Conservation (phyloP, 208 protist species). For the Herpetomonas samuelpessoai region DNA sequence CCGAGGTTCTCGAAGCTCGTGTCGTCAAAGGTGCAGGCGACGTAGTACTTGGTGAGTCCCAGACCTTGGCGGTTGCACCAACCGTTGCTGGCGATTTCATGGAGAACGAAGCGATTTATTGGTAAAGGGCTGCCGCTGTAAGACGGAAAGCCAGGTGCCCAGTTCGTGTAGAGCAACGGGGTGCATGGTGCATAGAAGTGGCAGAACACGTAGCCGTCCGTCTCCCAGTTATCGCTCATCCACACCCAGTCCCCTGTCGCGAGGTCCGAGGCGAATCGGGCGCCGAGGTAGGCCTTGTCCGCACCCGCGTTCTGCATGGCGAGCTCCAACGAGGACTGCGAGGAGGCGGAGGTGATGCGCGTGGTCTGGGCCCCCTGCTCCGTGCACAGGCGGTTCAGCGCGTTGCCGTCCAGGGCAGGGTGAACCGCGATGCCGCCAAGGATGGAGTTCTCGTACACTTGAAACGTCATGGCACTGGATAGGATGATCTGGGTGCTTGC, state of each 20-base stretch:
- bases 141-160: not conserved
- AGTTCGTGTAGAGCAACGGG: not conserved
- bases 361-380: not conserved
- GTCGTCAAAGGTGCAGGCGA: not conserved
- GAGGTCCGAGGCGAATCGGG: not conserved
- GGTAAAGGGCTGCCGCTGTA: not conserved
- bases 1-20: not conserved
- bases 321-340: not conserved
- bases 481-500: too few relatives aligned
- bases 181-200: not conserved
- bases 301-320: not conserved
- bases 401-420: not conserved
- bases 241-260: not conserved
- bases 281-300: not conserved
- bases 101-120: not conserved
- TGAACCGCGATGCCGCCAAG: not conserved
- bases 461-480: not conserved
- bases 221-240: not conserved
- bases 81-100: not conserved
- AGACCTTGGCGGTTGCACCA: slow-evolving; percentile 1
- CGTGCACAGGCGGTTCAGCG: not conserved
- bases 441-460: not conserved
- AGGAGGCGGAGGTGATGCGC: not conserved
- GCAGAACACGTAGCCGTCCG: not conserved
- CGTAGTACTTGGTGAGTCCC: not conserved